A percentile compares a stretch with the other conserved stretches of the same genome.
These are phyloP conservation scores for Populus hybrid DNA, from an alignment of 441 rosid genomes.

Conservation along the genomic window DNA sequence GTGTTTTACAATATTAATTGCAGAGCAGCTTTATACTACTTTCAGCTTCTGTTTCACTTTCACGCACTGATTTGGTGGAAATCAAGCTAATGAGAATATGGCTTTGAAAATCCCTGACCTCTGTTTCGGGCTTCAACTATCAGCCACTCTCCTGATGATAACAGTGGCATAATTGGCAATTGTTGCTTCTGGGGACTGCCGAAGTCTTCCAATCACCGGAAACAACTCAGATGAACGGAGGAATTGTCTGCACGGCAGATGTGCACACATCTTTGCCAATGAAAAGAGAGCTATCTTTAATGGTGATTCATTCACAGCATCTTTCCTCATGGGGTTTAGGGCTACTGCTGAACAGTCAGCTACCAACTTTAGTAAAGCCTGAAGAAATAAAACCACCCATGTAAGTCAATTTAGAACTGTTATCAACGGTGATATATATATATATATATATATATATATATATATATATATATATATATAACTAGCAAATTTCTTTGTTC, in stretches of 20 bases:
- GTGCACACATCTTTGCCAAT: slow-evolving; percentile 89
- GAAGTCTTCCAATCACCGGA: slow-evolving; percentile 70
- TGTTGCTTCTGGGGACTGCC: slow-evolving; percentile 81
- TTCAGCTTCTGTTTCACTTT: background rate
- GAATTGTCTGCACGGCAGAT: slow-evolving; percentile 71
- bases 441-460: background rate
- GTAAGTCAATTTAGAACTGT: background rate
- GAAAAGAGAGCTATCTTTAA: slow-evolving; percentile 94
- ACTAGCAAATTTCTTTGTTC: no score
- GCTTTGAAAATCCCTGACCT: background rate
- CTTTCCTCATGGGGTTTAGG: slow-evolving; percentile 72
- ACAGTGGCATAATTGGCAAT: slow-evolving; percentile 84
- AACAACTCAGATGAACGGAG: slow-evolving; percentile 77
- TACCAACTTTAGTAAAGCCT: slow-evolving; percentile 83
- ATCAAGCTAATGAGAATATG: slow-evolving; percentile 1
- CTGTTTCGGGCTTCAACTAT: slow-evolving; percentile 28
- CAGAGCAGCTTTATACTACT: background rate
- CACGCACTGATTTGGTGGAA: slow-evolving; percentile 2
- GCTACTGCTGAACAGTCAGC: slow-evolving; percentile 71
- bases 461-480: no score
- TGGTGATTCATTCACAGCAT: slow-evolving; percentile 75
- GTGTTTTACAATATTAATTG: background rate
- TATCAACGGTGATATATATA: background rate
- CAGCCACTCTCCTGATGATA: slow-evolving; percentile 64
- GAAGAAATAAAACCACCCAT: slow-evolving; percentile 17